Evolutionary conservation across 2,329 filamentous ascomycete species (phyloP), one percentile per base, ranked within the genome.

Genomic region (Colletotrichum spaethianum): DNA sequence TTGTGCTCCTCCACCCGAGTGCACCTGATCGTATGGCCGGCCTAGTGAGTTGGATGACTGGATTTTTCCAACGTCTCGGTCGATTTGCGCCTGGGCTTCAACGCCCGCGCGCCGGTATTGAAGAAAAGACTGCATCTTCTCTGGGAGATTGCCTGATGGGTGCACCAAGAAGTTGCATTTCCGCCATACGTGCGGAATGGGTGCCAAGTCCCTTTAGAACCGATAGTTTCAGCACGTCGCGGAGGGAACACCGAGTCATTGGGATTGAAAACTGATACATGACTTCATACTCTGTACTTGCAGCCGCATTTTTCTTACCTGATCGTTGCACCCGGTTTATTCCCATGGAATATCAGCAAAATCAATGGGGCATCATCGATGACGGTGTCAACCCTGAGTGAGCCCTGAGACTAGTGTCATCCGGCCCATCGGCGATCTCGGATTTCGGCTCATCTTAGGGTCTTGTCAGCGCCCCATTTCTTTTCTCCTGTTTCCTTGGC

Each of bases 81-180:
- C 52, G 42, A 72, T 63, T 23, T 72, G 69, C n/a, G 69, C 50
- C 28, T 72, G 57, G 18, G 69, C 64, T 12, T 66, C 64, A 3
- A n/a, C 44, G 4, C 69, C 69, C 33, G 64, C 63, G 20, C 69
- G 69, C 26, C 69, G 57, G 3, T 52, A 62, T 1, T 72, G 69
- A 3, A 72, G 44, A 9, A 72, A 46, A 20, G 69, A 72, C n/a
- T 72, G 57, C 69, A 72, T 72, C 12, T 38, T 28, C 9, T 36
- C n/a, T 14, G 44, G 3, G 44, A 1, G 11, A 38, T 18, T 28
- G 31, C 12, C 42, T 14, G 31, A 14, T 11, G n/a, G 20, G n/a
- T 23, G 57, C 20, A 11, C 28, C 20, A 16, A 23, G 8, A 14
- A 23, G 23, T 11, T 12, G 31, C 57, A 26, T 16, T 3, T n/a